Evolutionary conservation across 495 filamentous ascomycete species (phyloP), one percentile per base, ranked within the genome.

Genomic region (Astrocystis sublimbata): DNA sequence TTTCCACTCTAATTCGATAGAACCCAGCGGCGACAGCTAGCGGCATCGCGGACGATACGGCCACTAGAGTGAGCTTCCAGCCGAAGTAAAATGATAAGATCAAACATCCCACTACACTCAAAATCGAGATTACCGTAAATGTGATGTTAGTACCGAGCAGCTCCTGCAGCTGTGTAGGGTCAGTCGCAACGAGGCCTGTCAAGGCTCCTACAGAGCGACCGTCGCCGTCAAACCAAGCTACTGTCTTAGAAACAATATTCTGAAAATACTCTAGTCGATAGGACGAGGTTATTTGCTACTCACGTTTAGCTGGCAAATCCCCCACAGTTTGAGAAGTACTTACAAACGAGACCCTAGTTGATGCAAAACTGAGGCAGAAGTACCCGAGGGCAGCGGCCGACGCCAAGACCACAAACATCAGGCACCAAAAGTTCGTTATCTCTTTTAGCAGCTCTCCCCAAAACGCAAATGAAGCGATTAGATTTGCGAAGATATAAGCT

Each of bases 391-490:
- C 78, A 3, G 83, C 76, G 41, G 75, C 79, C 5, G 81, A 66
- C 19, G 83, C 84, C 0, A 89, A 75, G 12, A 81, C 71, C 49
- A 88, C 83, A 67, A 89, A 89, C 82, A 88, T 88, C 31, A 89
- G 65, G 15, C 85, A 80, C 85, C 85, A 90, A 60, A 89, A 88
- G 52, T 79, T 80, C 23, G 77, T 81, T 1, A 74, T 60, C 2
- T 61, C 63, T 26, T 69, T 59, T 17, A 86, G 71, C 49, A 71
- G 65, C 1, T 75, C 64, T 7, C 73, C 74, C 69, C 73, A 72
- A 7, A 78, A 77, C n/a, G 74, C 66, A 43, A 85, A 84, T 2
- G 79, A 75, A 0, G 72, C 75, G n/a, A 84, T 71, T 13, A 80
- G 68, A 4, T 76, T 73, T 9, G 80, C 80, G 51, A 85, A 83